Conservation (phyloP, 768 basidiomycete genomes). For the Filobasidium floriforme region DNA sequence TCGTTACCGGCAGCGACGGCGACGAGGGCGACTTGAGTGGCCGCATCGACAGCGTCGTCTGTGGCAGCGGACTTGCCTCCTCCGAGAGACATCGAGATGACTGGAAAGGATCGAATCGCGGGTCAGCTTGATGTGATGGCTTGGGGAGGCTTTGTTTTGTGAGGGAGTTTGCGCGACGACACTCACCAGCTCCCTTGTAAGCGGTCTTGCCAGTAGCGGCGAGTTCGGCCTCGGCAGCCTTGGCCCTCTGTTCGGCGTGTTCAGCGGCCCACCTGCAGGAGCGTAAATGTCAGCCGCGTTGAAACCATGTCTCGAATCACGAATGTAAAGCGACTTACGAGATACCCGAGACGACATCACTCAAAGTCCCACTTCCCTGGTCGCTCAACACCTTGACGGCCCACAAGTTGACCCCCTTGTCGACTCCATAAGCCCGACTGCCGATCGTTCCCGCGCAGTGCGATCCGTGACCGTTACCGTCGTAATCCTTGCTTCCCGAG, state of each 20-base stretch:
- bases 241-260: constrained; percentile 51
- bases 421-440: constrained; percentile 87
- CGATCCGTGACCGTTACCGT: constrained; percentile 90
- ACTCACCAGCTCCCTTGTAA: constrained; percentile 69
- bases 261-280: constrained; percentile 56
- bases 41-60: constrained; percentile 74
- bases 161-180: too few relatives aligned
- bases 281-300: neutral
- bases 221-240: constrained; percentile 59
- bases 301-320: too few relatives aligned
- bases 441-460: constrained; percentile 95
- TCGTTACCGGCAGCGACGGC: constrained; percentile 90
- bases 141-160: too few relatives aligned
- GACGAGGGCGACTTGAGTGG: constrained; percentile 60
- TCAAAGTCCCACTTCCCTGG: constrained; percentile 89
- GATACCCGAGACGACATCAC: constrained; percentile 52
- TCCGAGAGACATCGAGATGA: constrained; percentile 78
- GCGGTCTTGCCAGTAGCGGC: constrained; percentile 63
- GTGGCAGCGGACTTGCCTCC: constrained; percentile 83
- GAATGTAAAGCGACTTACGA: neutral
- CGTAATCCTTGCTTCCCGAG: constrained; percentile 68
- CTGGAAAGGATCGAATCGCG: neutral
- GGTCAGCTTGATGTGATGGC: too few relatives aligned
- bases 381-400: constrained; percentile 61
- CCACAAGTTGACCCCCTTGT: constrained; percentile 69